These are phyloP conservation scores for Vanrija sp. DNA, from an alignment of 1,284 basidiomycete species.

Conservation along the genomic window DNA sequence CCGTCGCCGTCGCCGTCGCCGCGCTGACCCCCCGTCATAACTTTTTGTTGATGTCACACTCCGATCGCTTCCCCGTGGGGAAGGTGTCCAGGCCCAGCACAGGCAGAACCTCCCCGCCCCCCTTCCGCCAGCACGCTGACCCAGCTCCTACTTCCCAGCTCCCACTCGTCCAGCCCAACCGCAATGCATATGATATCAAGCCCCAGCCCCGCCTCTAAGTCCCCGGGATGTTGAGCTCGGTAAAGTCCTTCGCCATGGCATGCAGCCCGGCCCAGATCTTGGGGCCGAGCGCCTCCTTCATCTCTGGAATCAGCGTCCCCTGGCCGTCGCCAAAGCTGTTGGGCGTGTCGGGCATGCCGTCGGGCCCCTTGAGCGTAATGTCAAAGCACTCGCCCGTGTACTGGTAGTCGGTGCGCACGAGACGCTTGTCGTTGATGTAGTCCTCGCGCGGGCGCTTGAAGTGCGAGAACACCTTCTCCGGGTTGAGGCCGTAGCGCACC, in stretches of 20 bases:
- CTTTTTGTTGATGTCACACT: too few species aligned
- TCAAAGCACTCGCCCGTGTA: slow-evolving; percentile 46
- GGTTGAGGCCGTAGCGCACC: slow-evolving; percentile 42
- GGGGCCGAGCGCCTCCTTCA: slow-evolving; percentile 22
- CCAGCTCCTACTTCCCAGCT: too few species aligned
- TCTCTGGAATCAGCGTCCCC: slow-evolving; percentile 30
- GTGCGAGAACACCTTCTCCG: slow-evolving; percentile 44
- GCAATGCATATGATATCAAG: too few species aligned
- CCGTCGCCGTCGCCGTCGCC: too few species aligned
- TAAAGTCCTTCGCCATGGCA: slow-evolving; percentile 2
- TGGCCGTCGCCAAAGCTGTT: slow-evolving; percentile 42
- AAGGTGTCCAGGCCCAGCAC: too few species aligned
- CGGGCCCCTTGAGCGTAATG: slow-evolving; percentile 43
- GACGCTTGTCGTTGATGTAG: slow-evolving; percentile 36
- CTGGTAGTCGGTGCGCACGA: slow-evolving; percentile 43
- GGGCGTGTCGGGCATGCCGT: slow-evolving; percentile 31
- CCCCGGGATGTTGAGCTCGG: slow-evolving; percentile 13
- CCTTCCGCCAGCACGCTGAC: too few species aligned
- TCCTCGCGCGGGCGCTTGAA: slow-evolving; percentile 38
- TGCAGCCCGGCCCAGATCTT: slow-evolving; percentile 5
- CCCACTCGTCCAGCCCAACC: too few species aligned
- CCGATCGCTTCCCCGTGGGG: too few species aligned
- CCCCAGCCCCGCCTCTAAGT: background rate
- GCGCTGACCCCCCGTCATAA: too few species aligned
- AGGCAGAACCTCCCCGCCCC: too few species aligned